A percentile compares a stretch with the other conserved stretches of the same genome.
Conservation (phyloP, 176 grass and related monocot species). For the Eragrostis nindensis region DNA sequence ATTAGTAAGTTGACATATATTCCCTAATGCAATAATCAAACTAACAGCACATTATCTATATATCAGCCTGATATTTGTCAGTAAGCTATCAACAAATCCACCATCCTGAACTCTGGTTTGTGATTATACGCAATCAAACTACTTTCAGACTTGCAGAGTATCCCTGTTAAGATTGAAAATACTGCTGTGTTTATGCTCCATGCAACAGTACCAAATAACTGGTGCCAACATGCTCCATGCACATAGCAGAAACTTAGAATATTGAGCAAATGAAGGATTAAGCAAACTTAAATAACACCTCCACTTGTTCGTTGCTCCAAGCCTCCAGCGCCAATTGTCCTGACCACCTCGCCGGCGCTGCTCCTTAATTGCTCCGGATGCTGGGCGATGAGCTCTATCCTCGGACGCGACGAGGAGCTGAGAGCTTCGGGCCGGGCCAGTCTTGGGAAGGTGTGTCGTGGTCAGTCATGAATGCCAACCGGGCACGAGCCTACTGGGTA, state of each 20-base stretch:
- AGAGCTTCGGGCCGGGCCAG: no score
- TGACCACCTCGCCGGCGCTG: no score
- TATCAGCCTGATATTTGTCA: not conserved
- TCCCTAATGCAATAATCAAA: not conserved
- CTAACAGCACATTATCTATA: not conserved
- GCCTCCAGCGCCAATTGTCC: no score
- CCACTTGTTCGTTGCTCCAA: no score
- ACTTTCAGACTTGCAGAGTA: not conserved
- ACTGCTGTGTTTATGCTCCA: not conserved
- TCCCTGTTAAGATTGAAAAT: not conserved
- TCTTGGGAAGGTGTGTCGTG: no score
- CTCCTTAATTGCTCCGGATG: no score
- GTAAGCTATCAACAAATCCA: not conserved
- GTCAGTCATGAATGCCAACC: no score
- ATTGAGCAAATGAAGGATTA: not conserved
- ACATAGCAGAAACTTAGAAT: not conserved
- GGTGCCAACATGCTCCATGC: not conserved
- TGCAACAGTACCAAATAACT: no score
- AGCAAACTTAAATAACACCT: not conserved
- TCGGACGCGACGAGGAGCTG: no score
- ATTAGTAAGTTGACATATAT: not conserved
- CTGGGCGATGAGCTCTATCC: no score
- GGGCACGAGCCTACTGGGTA: no score
- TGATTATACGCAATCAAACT: slow-evolving; percentile 4
- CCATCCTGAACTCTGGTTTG: not conserved